Evolutionary conservation across 2,329 filamentous ascomycete genomes (phyloP).

Genomic region (Sporothrix mexicana): DNA sequence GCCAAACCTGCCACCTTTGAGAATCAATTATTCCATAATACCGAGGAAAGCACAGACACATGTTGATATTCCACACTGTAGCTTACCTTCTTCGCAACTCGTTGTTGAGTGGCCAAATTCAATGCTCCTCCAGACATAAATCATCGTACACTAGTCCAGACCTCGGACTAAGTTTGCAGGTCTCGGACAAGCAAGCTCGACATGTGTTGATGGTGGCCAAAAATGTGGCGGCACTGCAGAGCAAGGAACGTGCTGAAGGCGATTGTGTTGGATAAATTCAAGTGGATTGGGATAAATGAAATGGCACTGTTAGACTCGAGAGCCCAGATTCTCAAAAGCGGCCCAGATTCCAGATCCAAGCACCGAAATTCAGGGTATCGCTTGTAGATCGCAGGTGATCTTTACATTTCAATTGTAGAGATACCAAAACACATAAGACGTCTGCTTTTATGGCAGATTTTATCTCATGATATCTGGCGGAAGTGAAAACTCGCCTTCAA

Average conservation of each 20-base stretch:
- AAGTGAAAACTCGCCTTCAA: too few species aligned
- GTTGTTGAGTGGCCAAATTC: too few species aligned
- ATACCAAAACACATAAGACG: not conserved
- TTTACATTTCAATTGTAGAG: too few species aligned
- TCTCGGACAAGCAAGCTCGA: not conserved
- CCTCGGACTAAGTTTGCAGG: not conserved
- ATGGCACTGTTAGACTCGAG: not conserved
- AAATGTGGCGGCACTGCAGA: not conserved
- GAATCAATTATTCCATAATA: too few species aligned
- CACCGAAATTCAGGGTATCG: not conserved
- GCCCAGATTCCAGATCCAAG: not conserved
- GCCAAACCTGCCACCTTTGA: too few species aligned
- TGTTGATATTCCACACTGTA: too few species aligned
- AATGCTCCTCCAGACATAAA: too few species aligned
- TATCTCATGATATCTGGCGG: too few species aligned
- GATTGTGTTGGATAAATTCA: not conserved
- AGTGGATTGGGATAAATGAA: not conserved
- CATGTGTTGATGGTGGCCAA: not conserved
- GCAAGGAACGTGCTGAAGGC: not conserved
- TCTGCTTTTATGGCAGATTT: not conserved
- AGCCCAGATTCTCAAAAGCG: not conserved
- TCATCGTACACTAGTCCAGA: too few species aligned
- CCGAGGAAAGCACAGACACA: too few species aligned
- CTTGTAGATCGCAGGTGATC: not conserved
- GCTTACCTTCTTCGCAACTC: too few species aligned